phyloP scores from a whole-genome alignment of 257 asterid species.

The Capsicum baccatum region DNA sequence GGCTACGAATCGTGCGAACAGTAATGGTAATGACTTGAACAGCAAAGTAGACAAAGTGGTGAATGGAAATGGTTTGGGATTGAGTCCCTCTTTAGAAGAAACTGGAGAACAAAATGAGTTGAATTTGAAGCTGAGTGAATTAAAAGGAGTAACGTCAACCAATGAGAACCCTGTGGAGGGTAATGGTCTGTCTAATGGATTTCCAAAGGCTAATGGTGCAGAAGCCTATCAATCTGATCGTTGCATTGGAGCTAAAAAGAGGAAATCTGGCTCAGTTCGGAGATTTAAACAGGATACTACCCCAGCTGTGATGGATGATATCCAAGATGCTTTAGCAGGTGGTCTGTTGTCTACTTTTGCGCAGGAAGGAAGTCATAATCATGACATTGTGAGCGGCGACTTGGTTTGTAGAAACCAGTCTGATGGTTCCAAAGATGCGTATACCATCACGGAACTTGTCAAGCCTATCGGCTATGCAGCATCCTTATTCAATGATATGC shows the following conservation, averaged over 20 bases:
- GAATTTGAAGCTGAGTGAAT: constrained; percentile 67
- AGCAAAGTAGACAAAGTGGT: constrained; percentile 44
- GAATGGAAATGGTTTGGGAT: constrained; percentile 49
- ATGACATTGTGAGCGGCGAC: constrained; percentile 39
- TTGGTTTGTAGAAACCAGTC: constrained; percentile 42
- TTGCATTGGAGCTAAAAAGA: constrained; percentile 74
- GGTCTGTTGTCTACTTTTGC: constrained; percentile 36
- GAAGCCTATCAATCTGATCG: constrained; percentile 60
- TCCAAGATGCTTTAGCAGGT: constrained; percentile 39
- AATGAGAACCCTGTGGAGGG: constrained; percentile 40
- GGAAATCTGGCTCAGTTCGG: constrained; percentile 92
- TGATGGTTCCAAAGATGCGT: constrained; percentile 55
- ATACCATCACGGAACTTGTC: constrained; percentile 66
- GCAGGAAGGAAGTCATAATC: constrained; percentile 45
- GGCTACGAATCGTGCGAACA: constrained; percentile 1
- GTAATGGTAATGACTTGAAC: constrained; percentile 33
- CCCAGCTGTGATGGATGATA: constrained; percentile 42
- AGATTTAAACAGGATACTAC: constrained; percentile 72
- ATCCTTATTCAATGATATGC: constrained; percentile 52
- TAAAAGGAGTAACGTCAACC: constrained; percentile 48
- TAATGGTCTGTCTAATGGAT: constrained; percentile 44
- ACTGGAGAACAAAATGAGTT: constrained; percentile 54
- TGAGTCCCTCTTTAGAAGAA: constrained; percentile 41
- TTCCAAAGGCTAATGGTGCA: constrained; percentile 45
- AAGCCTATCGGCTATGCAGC: constrained; percentile 75